These are phyloP conservation scores for Vitis amurensis DNA, from an alignment of 164 flowering plant genomes.

Conservation along the genomic window DNA sequence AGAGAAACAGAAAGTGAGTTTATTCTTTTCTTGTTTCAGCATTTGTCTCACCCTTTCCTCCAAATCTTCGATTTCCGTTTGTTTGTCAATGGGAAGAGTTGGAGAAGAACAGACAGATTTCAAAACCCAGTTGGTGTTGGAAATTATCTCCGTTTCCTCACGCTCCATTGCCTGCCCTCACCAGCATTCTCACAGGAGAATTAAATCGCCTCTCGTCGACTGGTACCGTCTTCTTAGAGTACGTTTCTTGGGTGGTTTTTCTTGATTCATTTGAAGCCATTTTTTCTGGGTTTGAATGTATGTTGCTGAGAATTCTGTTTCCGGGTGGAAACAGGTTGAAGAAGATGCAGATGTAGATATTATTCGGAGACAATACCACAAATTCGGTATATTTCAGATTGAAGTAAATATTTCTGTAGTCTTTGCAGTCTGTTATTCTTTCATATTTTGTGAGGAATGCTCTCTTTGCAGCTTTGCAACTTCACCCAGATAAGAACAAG, in stretches of 20 bases:
- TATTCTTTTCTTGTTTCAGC: background rate
- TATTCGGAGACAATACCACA: slow-evolving; percentile 63
- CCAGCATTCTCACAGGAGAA: slow-evolving; percentile 1
- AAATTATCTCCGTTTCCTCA: slow-evolving; percentile 52
- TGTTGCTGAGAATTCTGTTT: slow-evolving; percentile 1
- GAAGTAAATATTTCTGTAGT: background rate
- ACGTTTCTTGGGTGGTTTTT: slow-evolving; percentile 22
- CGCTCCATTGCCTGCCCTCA: slow-evolving; percentile 24
- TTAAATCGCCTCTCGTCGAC: slow-evolving; percentile 50
- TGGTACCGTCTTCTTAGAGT: slow-evolving; percentile 85
- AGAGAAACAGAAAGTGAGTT: too few species aligned
- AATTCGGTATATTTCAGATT: slow-evolving; percentile 46
- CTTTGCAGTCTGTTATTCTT: too few species aligned
- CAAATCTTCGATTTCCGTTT: background rate
- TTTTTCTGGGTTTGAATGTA: background rate
- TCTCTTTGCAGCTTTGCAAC: slow-evolving; percentile 64
- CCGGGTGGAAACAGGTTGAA: slow-evolving; percentile 41
- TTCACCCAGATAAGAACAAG: slow-evolving; percentile 92
- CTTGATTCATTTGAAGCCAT: background rate
- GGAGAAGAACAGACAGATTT: slow-evolving; percentile 26
- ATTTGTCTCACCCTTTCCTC: background rate
- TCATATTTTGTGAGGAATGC: slow-evolving; percentile 4
- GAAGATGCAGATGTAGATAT: slow-evolving; percentile 54
- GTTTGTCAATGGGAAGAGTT: slow-evolving; percentile 25
- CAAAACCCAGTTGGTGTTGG: slow-evolving; percentile 52